Evolutionary conservation across 257 asterid genomes (phyloP).

Genomic region (Nicotiana otophora): DNA sequence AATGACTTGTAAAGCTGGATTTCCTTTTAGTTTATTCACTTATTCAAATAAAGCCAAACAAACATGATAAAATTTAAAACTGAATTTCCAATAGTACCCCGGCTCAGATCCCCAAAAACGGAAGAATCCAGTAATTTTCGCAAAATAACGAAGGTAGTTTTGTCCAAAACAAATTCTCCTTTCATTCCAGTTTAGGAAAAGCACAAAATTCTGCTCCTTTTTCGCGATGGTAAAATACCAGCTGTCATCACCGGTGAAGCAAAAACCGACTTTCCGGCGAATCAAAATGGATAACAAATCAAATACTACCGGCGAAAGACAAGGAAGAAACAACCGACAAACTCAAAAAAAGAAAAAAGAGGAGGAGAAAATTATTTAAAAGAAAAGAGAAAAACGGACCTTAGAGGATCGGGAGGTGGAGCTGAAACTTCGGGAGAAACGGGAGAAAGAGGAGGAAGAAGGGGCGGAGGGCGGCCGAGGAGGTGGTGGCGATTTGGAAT

Average conservation of each 20-base stretch:
- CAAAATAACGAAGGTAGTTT: background rate
- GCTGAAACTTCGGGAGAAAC: conserved; percentile 21
- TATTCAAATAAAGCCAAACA: background rate
- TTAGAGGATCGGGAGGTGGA: conserved; percentile 13
- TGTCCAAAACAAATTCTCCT: background rate
- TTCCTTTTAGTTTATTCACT: background rate
- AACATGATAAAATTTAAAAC: background rate
- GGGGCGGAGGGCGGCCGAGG: background rate
- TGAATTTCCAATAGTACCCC: background rate
- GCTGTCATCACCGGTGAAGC: background rate
- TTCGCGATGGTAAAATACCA: background rate
- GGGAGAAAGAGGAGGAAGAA: conserved; percentile 9
- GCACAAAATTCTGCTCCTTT: background rate
- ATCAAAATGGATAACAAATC: background rate
- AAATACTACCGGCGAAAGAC: background rate
- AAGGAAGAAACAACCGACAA: background rate
- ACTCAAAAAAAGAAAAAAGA: background rate
- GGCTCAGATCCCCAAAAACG: background rate
- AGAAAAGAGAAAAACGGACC: conserved; percentile 11
- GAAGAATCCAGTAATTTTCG: background rate
- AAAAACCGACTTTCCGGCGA: background rate
- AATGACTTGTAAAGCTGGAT: background rate
- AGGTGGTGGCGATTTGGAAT: conserved; percentile 7
- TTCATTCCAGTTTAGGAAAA: background rate
- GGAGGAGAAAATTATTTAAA: background rate